phyloP scores from a whole-genome alignment of 257 asterid genomes.

The Nemophila menziesii region DNA sequence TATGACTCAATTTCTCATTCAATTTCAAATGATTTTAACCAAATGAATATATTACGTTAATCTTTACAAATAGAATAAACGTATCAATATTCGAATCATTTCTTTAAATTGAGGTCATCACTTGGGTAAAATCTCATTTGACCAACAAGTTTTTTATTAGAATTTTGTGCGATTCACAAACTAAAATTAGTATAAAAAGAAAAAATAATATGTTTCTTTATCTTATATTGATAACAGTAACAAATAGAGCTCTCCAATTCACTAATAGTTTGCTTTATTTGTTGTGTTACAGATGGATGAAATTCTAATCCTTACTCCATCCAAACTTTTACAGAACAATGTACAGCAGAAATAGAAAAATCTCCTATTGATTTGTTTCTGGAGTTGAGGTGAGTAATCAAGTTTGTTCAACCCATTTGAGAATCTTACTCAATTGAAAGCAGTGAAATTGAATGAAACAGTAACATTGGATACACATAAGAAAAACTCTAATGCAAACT shows the following conservation, averaged over 20 bases:
- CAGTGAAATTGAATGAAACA: too few species aligned
- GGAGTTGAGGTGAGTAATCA: conserved; percentile 37
- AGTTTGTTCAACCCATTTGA: conserved; percentile 46
- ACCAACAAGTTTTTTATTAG: conserved; percentile 2
- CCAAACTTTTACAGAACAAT: conserved; percentile 24
- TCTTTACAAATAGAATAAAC: too few species aligned
- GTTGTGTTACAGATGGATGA: conserved; percentile 41
- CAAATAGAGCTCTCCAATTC: neutral
- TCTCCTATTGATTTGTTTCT: conserved; percentile 22
- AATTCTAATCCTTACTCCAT: conserved; percentile 28
- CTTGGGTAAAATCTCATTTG: too few species aligned
- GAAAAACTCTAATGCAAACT: conserved; percentile 40
- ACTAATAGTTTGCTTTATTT: neutral
- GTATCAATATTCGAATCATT: too few species aligned
- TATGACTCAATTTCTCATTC: too few species aligned
- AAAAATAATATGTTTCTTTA: too few species aligned
- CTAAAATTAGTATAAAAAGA: neutral
- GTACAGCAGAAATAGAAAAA: conserved; percentile 27
- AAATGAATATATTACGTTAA: too few species aligned
- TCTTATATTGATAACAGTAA: too few species aligned
- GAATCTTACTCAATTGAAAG: conserved; percentile 83
- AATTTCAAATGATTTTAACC: too few species aligned
- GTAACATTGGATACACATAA: conserved; percentile 59
- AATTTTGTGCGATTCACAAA: neutral
- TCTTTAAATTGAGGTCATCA: too few species aligned